Conservation (phyloP, 225 moss, liverwort and hornwort genomes). For the Thuidium tamariscinum region DNA sequence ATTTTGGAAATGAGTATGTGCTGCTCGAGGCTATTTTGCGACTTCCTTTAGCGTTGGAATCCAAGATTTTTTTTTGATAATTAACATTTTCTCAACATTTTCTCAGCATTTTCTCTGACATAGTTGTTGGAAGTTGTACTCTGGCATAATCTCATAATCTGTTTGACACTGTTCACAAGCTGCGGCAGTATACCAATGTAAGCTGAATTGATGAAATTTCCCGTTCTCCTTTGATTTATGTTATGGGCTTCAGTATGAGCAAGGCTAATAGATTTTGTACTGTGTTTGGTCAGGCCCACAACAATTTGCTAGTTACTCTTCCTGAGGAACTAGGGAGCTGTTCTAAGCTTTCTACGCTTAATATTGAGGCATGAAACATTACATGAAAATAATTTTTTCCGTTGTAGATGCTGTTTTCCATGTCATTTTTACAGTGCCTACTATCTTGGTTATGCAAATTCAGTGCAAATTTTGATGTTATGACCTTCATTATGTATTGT, state of each 20-base stretch:
- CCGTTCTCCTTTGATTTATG: not conserved
- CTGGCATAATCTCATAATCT: not conserved
- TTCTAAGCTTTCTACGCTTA: slow-evolving; percentile 27
- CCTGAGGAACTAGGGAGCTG: slow-evolving; percentile 35
- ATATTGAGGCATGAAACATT: slow-evolving; percentile 28
- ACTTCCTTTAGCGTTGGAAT: not conserved
- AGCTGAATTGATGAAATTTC: not conserved
- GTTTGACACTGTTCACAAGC: not conserved
- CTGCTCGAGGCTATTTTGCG: not conserved
- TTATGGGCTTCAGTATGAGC: not conserved
- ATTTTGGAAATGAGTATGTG: not conserved
- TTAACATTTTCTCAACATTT: not conserved
- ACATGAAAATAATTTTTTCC: not conserved
- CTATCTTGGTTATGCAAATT: not conserved
- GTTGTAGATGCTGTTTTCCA: not conserved
- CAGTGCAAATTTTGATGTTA: not conserved
- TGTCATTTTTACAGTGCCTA: not conserved
- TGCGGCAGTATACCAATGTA: not conserved
- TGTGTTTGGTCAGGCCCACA: slow-evolving; percentile 27
- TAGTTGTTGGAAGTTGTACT: not conserved
- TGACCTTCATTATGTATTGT: not conserved
- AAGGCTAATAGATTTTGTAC: not conserved
- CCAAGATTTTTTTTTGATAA: not conserved
- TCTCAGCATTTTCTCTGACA: not conserved
- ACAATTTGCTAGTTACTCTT: slow-evolving; percentile 30